Evolutionary conservation across 2,329 filamentous ascomycete species (phyloP).

Genomic region (Fusarium begoniae): DNA sequence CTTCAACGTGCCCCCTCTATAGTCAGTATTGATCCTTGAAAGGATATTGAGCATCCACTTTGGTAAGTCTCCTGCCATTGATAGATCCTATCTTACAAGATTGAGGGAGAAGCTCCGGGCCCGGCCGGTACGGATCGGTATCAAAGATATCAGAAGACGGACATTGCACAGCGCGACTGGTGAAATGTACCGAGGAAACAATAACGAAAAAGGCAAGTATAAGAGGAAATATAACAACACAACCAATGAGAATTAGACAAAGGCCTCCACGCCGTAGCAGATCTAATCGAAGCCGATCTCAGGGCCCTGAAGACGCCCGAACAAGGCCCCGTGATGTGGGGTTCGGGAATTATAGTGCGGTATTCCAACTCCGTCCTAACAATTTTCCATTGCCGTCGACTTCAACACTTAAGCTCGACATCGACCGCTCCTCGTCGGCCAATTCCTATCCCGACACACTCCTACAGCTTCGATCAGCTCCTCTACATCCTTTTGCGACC

Average conservation of each 20-base stretch:
- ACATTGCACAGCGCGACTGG: conserved; percentile 3
- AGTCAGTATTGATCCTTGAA: background rate
- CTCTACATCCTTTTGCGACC: background rate
- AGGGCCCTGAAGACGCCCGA: conserved; percentile 1
- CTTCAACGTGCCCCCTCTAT: background rate
- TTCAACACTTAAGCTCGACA: conserved; percentile 34
- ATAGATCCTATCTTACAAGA: background rate
- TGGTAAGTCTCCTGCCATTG: background rate
- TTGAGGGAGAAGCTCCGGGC: background rate
- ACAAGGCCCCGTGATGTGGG: conserved; percentile 26
- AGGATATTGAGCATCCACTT: background rate
- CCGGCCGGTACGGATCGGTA: background rate
- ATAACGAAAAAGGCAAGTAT: background rate
- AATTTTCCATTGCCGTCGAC: conserved; percentile 42
- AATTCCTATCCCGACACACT: conserved; percentile 5
- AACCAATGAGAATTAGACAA: background rate
- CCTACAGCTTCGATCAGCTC: background rate
- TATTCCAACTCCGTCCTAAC: conserved; percentile 41
- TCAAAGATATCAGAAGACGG: background rate
- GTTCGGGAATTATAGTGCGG: conserved; percentile 36
- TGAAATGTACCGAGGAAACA: conserved; percentile 1
- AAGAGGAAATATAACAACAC: background rate
- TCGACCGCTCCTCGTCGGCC: conserved; percentile 6
- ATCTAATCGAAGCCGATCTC: conserved; percentile 16
- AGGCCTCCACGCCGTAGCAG: background rate